Evolutionary conservation across 441 rosid genomes (phyloP).

Genomic region (Arabidopsis hybrid): DNA sequence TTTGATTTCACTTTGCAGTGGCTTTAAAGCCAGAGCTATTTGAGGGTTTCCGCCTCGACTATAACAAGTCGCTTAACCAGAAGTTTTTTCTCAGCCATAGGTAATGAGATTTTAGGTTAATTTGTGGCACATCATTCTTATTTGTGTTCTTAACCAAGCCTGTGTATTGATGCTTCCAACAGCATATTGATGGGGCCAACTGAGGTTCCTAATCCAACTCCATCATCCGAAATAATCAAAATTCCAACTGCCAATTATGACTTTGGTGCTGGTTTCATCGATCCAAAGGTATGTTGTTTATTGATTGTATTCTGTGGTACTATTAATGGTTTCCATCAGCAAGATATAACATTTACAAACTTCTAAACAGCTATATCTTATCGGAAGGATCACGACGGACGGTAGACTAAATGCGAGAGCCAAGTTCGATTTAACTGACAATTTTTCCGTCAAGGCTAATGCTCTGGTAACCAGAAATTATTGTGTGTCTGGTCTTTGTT

Average conservation of each 20-base stretch:
- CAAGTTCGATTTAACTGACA: constrained; percentile 81
- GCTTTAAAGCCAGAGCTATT: constrained; percentile 85
- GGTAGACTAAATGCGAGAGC: constrained; percentile 78
- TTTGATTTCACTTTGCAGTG: constrained; percentile 55
- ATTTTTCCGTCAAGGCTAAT: constrained; percentile 63
- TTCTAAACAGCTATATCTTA: constrained; percentile 62
- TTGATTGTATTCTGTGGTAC: not conserved
- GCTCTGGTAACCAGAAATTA: constrained; percentile 61
- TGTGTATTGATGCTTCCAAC: constrained; percentile 29
- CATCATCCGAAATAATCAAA: constrained; percentile 64
- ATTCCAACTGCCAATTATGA: constrained; percentile 79
- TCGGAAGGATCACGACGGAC: constrained; percentile 76
- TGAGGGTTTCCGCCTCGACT: constrained; percentile 91
- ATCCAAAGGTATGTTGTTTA: constrained; percentile 58
- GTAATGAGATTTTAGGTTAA: constrained; percentile 42
- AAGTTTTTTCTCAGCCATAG: constrained; percentile 81
- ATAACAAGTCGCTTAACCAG: constrained; percentile 73
- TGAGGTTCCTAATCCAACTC: constrained; percentile 68
- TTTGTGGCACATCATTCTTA: not conserved
- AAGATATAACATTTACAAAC: constrained; percentile 17
- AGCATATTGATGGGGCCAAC: constrained; percentile 81
- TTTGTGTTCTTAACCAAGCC: constrained; percentile 4
- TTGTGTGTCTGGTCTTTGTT: not conserved
- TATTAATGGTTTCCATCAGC: not conserved
- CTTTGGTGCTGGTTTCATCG: constrained; percentile 76